phyloP scores from a whole-genome alignment of 2,329 filamentous ascomycete genomes.

The Microsporum audouinii region DNA sequence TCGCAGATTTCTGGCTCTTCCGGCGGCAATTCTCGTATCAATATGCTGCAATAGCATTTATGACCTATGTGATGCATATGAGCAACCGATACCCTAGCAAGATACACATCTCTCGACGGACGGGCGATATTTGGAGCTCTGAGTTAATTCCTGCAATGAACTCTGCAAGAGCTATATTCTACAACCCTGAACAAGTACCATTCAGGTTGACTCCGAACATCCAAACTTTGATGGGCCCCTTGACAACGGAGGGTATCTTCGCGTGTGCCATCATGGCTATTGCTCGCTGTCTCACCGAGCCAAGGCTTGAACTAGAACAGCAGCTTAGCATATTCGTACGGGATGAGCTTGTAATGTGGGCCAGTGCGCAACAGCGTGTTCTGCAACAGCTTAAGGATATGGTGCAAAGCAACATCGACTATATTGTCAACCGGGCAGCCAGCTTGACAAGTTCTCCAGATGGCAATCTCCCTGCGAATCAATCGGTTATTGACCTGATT shows the following conservation, averaged over 20 bases:
- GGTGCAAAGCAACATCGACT: slow-evolving; percentile 76
- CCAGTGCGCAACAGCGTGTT: slow-evolving; percentile 63
- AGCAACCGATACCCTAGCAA: slow-evolving; percentile 92
- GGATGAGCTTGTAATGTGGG: slow-evolving; percentile 98
- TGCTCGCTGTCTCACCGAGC: slow-evolving; percentile 82
- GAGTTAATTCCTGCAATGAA: slow-evolving; percentile 90
- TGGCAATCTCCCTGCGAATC: slow-evolving; percentile 77
- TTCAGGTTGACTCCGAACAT: slow-evolving; percentile 96
- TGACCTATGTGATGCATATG: slow-evolving; percentile 98
- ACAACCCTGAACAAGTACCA: slow-evolving; percentile 88
- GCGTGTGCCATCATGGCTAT: slow-evolving; percentile 94
- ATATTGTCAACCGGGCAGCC: slow-evolving; percentile 81
- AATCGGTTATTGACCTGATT: slow-evolving; percentile 91
- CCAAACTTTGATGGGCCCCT: slow-evolving; percentile 88
- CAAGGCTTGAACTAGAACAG: slow-evolving; percentile 72
- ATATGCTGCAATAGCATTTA: slow-evolving; percentile 86
- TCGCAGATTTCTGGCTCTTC: slow-evolving; percentile 96
- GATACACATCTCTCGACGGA: slow-evolving; percentile 75
- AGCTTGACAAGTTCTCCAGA: slow-evolving; percentile 68
- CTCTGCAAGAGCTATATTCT: slow-evolving; percentile 72
- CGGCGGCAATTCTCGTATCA: slow-evolving; percentile 94
- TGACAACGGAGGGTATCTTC: slow-evolving; percentile 93
- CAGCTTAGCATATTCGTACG: slow-evolving; percentile 88
- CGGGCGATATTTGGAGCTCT: slow-evolving; percentile 90
- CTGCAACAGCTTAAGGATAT: slow-evolving; percentile 58